Conservation (phyloP, 371 early-diverging fungal genomes). For the Lichtheimia ramosa region DNA sequence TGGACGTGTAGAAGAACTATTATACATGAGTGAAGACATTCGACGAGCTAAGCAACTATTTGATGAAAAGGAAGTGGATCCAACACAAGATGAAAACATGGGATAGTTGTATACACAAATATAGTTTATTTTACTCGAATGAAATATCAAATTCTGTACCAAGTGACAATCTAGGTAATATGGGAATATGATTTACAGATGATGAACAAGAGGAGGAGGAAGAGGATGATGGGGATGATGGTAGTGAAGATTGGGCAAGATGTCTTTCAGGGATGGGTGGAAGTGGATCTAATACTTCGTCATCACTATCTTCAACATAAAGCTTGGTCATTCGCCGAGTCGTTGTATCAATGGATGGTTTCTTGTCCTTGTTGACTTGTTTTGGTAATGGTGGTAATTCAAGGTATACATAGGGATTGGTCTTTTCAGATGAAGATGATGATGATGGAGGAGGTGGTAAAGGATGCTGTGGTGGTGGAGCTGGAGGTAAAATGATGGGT, state of each 20-base stretch:
- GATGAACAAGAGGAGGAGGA: background rate
- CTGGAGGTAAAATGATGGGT: background rate
- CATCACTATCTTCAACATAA: slow-evolving; percentile 28
- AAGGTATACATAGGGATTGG: slow-evolving; percentile 12
- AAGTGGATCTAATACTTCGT: slow-evolving; percentile 28
- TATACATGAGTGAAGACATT: slow-evolving; percentile 95
- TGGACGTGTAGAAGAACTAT: slow-evolving; percentile 93
- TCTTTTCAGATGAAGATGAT: background rate
- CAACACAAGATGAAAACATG: slow-evolving; percentile 6
- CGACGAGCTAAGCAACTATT: slow-evolving; percentile 80
- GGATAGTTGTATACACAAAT: background rate
- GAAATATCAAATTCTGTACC: slow-evolving; percentile 19
- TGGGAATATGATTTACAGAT: slow-evolving; percentile 9
- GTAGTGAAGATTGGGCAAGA: background rate
- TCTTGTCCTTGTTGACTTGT: background rate
- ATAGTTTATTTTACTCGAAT: background rate
- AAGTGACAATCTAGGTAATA: slow-evolving; percentile 23
- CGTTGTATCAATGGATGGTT: slow-evolving; percentile 5
- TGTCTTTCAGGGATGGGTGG: slow-evolving; percentile 22
- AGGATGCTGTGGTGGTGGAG: background rate
- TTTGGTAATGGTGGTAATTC: slow-evolving; percentile 12
- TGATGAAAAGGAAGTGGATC: slow-evolving; percentile 59
- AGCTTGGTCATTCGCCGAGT: slow-evolving; percentile 23
- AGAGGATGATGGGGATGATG: no score
- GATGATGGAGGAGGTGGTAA: background rate